Percentiles rank a stretch among this genome's conserved stretches.
Evolutionary conservation across 805 yeast genomes (phyloP).

Genomic region (Zygoascus biomembranicola): DNA sequence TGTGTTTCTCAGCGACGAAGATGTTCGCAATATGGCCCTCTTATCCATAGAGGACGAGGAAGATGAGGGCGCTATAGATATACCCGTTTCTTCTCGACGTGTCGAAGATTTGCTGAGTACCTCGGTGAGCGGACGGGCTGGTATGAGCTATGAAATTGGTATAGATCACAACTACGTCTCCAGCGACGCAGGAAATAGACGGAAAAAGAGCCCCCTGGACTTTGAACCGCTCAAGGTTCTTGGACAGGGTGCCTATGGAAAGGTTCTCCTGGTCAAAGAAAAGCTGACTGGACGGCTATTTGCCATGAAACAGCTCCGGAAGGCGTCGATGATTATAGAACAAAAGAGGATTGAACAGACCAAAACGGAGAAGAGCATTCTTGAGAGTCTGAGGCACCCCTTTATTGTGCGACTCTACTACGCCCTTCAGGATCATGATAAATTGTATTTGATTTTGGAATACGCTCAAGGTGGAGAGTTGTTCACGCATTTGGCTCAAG

Average conservation of each 20-base stretch:
- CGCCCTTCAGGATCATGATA: conserved; percentile 73
- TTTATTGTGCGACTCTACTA: conserved; percentile 74
- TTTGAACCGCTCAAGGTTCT: conserved; percentile 69
- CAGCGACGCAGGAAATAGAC: conserved; percentile 18
- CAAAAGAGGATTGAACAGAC: conserved; percentile 61
- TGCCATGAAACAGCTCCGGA: conserved; percentile 81
- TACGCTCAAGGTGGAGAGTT: conserved; percentile 87
- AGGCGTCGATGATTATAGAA: conserved; percentile 66
- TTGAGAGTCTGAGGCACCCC: conserved; percentile 66
- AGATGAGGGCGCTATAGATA: neutral
- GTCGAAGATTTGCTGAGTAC: neutral
- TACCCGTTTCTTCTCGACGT: neutral
- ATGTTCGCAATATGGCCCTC: neutral
- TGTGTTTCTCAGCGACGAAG: conserved; percentile 8
- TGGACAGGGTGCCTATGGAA: conserved; percentile 87
- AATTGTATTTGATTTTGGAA: conserved; percentile 67
- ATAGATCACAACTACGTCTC: conserved; percentile 35
- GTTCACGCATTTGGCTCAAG: conserved; percentile 50
- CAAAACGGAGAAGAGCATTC: conserved; percentile 66
- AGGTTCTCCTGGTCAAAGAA: conserved; percentile 71
- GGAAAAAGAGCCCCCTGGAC: conserved; percentile 35
- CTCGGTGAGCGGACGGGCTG: neutral
- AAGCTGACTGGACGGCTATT: conserved; percentile 51
- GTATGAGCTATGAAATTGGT: conserved; percentile 35
- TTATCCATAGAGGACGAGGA: neutral